A percentile compares a stretch with the other conserved stretches of the same genome.
Conservation (phyloP, 2,329 filamentous ascomycete genomes). For the Aspergillus awamori region DNA sequence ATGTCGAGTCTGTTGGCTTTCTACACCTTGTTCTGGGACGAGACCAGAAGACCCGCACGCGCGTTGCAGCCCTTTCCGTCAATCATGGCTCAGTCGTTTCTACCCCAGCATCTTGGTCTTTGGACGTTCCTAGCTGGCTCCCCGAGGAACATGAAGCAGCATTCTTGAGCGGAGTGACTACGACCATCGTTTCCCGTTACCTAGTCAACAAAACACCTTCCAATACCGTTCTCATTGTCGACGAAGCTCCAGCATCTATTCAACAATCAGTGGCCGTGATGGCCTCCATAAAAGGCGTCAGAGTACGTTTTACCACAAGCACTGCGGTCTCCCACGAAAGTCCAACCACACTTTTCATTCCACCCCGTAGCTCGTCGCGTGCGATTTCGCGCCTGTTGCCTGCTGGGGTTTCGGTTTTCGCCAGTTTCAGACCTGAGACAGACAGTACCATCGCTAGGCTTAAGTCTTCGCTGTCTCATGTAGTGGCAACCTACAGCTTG, state of each 20-base stretch:
- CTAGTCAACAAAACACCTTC: neutral
- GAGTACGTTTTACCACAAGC: conserved; percentile 27
- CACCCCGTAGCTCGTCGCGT: conserved; percentile 2
- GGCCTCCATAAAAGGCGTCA: neutral
- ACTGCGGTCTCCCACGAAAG: neutral
- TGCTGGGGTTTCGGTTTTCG: conserved; percentile 2
- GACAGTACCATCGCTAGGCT: neutral
- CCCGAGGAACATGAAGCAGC: neutral
- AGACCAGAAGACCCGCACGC: neutral
- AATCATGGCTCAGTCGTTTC: conserved; percentile 3
- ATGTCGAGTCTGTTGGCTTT: neutral
- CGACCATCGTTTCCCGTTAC: conserved; percentile 3
- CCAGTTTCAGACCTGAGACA: neutral
- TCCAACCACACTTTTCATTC: neutral
- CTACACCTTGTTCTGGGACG: conserved; percentile 7
- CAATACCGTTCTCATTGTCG: conserved; percentile 1
- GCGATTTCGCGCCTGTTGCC: conserved; percentile 8
- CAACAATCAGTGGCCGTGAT: neutral
- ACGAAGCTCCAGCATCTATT: neutral
- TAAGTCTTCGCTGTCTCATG: neutral
- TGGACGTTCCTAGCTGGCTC: neutral
- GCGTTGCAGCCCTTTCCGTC: conserved; percentile 6
- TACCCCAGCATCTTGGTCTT: conserved; percentile 6
- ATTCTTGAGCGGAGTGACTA: neutral
- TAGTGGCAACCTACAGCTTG: neutral